Conservation (phyloP, 164 flowering plant genomes). For the Kalanchoe fedtschenkoi region DNA sequence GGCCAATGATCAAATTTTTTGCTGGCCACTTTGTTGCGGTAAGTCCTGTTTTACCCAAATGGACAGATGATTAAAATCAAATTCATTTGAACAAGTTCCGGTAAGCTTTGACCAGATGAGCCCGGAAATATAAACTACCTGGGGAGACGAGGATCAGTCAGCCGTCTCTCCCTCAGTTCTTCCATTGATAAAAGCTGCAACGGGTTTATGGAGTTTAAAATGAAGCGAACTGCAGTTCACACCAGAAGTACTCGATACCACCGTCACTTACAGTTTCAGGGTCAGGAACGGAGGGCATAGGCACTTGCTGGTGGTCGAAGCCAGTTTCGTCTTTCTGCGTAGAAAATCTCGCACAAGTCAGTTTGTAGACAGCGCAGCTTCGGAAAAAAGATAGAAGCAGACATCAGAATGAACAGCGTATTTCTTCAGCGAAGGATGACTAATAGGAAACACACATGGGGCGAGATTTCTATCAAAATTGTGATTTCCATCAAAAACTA, state of each 20-base stretch:
- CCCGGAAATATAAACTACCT: neutral
- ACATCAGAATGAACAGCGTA: too few species aligned
- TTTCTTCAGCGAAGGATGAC: too few species aligned
- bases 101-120: too few species aligned
- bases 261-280: slow-evolving; percentile 56
- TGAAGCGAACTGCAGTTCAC: neutral
- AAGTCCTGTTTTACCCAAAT: neutral
- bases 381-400: neutral
- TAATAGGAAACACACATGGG: too few species aligned
- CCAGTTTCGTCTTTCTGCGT: slow-evolving; percentile 70
- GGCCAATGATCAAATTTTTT: slow-evolving; percentile 5
- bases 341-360: neutral
- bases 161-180: neutral
- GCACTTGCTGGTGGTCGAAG: slow-evolving; percentile 69
- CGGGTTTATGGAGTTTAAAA: neutral
- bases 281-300: slow-evolving; percentile 70
- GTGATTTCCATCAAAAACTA: too few species aligned
- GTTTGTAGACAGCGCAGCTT: too few species aligned
- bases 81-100: too few species aligned
- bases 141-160: slow-evolving; percentile 6
- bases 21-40: slow-evolving; percentile 5
- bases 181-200: slow-evolving; percentile 1
- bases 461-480: too few species aligned
- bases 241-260: neutral
- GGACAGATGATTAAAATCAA: neutral